Evolutionary conservation across 345 rosid genomes (phyloP).

Genomic region (Citrus sinensis): DNA sequence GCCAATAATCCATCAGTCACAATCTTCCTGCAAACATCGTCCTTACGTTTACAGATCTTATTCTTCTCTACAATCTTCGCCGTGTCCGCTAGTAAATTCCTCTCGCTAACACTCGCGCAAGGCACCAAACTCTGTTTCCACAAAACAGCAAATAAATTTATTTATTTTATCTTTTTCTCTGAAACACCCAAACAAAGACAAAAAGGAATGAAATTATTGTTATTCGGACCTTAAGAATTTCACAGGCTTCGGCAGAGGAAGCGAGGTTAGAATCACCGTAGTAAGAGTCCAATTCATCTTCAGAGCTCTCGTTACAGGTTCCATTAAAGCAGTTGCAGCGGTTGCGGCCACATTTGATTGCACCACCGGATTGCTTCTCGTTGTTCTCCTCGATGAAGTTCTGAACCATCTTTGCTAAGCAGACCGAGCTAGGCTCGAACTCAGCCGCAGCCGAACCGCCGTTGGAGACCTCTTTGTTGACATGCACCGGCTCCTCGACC

Average conservation of each 20-base stretch:
- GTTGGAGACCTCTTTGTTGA: constrained; percentile 27
- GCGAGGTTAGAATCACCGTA: constrained; percentile 29
- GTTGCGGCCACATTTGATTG: constrained; percentile 37
- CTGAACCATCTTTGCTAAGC: constrained; percentile 72
- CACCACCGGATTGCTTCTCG: constrained; percentile 42
- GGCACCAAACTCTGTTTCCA: constrained; percentile 54
- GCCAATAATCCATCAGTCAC: constrained; percentile 51
- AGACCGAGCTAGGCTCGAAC: constrained; percentile 76
- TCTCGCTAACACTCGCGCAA: constrained; percentile 48
- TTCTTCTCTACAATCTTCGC: constrained; percentile 72
- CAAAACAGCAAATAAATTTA: background rate
- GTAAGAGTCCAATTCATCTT: constrained; percentile 55
- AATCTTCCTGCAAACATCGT: constrained; percentile 45
- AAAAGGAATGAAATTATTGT: too few relatives aligned
- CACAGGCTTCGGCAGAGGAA: constrained; percentile 46
- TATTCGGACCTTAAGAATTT: constrained; percentile 56
- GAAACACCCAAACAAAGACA: background rate
- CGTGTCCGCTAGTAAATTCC: constrained; percentile 57
- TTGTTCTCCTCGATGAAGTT: constrained; percentile 68
- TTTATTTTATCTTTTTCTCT: background rate
- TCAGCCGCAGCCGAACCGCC: constrained; percentile 39
- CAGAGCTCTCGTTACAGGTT: constrained; percentile 65
- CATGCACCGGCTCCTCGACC: constrained; percentile 21
- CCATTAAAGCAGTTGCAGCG: constrained; percentile 69
- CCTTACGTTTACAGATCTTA: constrained; percentile 55